Evolutionary conservation across 495 filamentous ascomycete genomes (phyloP), one percentile per base, ranked within the genome.

Genomic region (Xylaria acuta): DNA sequence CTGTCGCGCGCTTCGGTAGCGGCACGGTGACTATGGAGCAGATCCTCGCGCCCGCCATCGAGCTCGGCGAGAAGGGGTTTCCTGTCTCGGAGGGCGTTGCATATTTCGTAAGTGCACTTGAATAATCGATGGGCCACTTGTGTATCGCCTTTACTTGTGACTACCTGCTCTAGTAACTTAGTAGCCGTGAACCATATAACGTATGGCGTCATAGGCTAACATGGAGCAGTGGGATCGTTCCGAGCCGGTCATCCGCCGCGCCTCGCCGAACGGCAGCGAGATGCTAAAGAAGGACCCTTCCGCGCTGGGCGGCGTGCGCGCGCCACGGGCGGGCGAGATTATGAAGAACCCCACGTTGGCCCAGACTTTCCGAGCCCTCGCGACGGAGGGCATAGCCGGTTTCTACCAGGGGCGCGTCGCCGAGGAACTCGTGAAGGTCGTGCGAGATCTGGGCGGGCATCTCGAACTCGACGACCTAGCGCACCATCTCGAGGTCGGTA

Each of bases 401-500:
- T 99, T 98, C 84, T 99, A 99, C 80, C 86, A 90, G 40, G 97
- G 97, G 18, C 85, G 88, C 22, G 88, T 98, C 64, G 97, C 94
- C 12, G 86, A 94, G 70, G 89, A 89, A 58, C 83, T 98, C 25
- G 85, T 97, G 58, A 92, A 94, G 72, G 94, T 93, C 0, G 88
- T 94, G 7, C 85, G 88, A 51, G 88, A 91, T 73, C 87, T 92
- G 2, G 96, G 96, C 38, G 94, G 94, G 0, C 89, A 91, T 75
- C 84, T 98, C 65, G 89, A 89, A 14, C 86, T 95, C 16, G 92
- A 92, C 34, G 96, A 99, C 81, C 85, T 99, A 16, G 84, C 90
- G 71, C 81, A 91, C 70, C 94, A 97, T 78, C 84, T 90, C 9
- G 88, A 94, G 49, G 77, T 81, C 1, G 94, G 94, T 34, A 94